Percentiles rank a stretch among this genome's conserved stretches.
Evolutionary conservation across 2,329 filamentous ascomycete genomes (phyloP).

Genomic region (Colletotrichum sp.): DNA sequence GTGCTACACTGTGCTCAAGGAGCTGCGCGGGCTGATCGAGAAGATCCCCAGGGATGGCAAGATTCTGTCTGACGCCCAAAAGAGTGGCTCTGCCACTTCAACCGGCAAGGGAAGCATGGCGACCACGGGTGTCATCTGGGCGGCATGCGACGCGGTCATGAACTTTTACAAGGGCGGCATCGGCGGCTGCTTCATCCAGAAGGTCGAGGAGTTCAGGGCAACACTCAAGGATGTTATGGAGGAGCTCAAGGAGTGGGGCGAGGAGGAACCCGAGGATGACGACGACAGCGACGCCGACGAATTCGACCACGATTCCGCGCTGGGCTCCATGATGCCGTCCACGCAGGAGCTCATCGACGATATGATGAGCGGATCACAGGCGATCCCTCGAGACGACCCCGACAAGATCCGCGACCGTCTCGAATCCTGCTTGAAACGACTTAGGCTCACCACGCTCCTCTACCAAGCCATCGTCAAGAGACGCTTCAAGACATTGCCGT

Average conservation of each 20-base stretch:
- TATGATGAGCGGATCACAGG: constrained; percentile 66
- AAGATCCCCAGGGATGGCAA: constrained; percentile 66
- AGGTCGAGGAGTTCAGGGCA: constrained; percentile 76
- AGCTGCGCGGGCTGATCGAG: constrained; percentile 65
- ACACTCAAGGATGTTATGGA: constrained; percentile 82
- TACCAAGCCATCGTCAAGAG: constrained; percentile 75
- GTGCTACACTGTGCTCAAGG: constrained; percentile 64
- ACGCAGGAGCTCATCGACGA: constrained; percentile 69
- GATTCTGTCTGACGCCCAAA: constrained; percentile 50
- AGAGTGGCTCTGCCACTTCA: constrained; percentile 41
- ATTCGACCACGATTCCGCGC: constrained; percentile 44
- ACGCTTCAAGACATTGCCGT: constrained; percentile 65
- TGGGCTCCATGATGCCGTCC: constrained; percentile 30
- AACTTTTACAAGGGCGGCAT: constrained; percentile 71
- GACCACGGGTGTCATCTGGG: constrained; percentile 82
- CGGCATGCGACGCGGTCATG: constrained; percentile 77
- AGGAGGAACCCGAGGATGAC: constrained; percentile 69
- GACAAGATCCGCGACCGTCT: constrained; percentile 69
- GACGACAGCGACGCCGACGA: constrained; percentile 53
- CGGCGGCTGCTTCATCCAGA: constrained; percentile 71
- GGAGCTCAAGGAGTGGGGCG: constrained; percentile 88
- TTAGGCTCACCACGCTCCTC: constrained; percentile 71
- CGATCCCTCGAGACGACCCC: constrained; percentile 69
- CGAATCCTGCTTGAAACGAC: constrained; percentile 65
- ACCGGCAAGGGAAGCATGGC: constrained; percentile 59